Evolutionary conservation across 2,329 filamentous ascomycete species (phyloP), one percentile per base, ranked within the genome.

Genomic region (Fusarium haematococcum): DNA sequence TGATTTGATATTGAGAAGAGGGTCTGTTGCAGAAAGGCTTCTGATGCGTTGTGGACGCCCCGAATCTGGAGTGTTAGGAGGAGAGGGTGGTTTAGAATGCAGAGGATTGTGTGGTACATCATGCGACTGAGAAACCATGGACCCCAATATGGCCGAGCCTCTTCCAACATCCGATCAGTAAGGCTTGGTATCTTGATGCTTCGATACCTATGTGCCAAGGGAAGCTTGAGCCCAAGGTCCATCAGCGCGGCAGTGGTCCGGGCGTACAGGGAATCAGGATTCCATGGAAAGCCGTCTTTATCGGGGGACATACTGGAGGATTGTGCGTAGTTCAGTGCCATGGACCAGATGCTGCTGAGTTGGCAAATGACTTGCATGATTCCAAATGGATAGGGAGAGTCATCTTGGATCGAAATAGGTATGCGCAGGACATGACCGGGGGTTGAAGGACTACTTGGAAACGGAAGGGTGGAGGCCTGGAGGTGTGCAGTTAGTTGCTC

Each of bases 41-140:
- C 68, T 23, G 68, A 67, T 10, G 58, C 48, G 18, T 67, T 50
- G 13, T 52, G 23, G 6, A 41, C 33, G 4, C 59, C 63, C n/a
- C 61, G 58, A 10, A 67, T 60, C 52, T 70, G 67, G 18, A 70
- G 58, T 1, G 52, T 63, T 23, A 70, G 30, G 11, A 70, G 58
- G 4, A 70, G 16, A 18, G 68, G 58, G 35, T 70, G 68, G 20
- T 70, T 70, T 4, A 67, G 16, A 18, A 67, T 48, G 43, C 68
- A 70, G 32, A 70, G 63, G 18, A 39, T 56, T 13, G 64, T 54
- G 39, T 70, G 68, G 35, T 70, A 70, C n/a, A 70, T 30, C 10
- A 70, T 25, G n/a, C 68, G 68, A 6, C 30, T 70, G 18, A 70
- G 58, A 25, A 70, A 23, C 68, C 68, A 70, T 4, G 64, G 68